Conservation (phyloP, 2,329 filamentous ascomycete species). For the Arthrinium phaeospermum region DNA sequence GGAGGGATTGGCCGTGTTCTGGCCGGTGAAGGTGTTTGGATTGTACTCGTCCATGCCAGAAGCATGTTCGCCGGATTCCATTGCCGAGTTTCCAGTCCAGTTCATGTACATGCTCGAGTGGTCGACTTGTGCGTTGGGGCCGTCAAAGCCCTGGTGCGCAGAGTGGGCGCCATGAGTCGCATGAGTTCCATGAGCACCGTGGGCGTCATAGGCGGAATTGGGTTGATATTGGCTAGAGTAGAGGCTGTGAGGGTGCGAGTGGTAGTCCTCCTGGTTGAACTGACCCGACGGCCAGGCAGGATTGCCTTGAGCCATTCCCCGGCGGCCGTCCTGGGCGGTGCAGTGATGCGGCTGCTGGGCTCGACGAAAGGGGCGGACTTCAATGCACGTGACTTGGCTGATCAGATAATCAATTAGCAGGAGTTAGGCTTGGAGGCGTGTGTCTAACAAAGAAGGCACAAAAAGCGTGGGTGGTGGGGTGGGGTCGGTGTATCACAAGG, state of each 20-base stretch:
- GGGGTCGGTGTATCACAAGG: neutral
- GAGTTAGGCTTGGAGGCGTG: neutral
- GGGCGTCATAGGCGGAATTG: neutral
- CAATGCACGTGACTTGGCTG: neutral
- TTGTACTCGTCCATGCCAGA: neutral
- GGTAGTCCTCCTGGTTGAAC: conserved; percentile 19
- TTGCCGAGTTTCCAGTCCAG: neutral
- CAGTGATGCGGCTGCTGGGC: neutral
- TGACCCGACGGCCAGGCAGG: conserved; percentile 24
- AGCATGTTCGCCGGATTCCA: neutral
- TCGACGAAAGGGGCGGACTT: neutral
- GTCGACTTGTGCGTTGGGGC: conserved; percentile 1
- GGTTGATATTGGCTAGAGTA: conserved; percentile 12
- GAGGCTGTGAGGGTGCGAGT: neutral
- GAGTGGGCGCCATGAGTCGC: neutral
- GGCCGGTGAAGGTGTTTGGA: neutral
- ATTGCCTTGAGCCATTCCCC: conserved; percentile 23
- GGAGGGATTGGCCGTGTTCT: neutral
- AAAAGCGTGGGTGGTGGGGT: neutral
- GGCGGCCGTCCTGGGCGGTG: neutral
- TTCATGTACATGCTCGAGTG: conserved; percentile 13
- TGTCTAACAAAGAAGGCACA: neutral
- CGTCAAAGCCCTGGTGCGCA: conserved; percentile 15
- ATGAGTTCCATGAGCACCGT: neutral
- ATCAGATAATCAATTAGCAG: neutral